Evolutionary conservation across 768 basidiomycete species (phyloP).

Genomic region (Leucogyrophana mollusca): DNA sequence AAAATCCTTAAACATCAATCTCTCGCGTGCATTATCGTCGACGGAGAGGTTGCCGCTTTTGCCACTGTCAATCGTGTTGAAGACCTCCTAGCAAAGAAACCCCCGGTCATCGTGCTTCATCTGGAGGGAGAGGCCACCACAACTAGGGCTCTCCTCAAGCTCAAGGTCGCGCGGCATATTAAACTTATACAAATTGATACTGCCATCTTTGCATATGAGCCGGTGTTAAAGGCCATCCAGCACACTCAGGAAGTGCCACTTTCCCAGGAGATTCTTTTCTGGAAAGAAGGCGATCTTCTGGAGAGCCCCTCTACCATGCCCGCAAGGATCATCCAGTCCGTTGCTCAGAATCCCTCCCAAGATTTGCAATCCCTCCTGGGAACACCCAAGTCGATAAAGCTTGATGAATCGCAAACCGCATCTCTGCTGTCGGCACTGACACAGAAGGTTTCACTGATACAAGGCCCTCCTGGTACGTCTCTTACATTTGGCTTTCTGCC

Average conservation of each 20-base stretch:
- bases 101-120: conserved; percentile 53
- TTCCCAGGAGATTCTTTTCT: conserved; percentile 50
- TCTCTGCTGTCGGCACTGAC: conserved; percentile 52
- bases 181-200: conserved; percentile 59
- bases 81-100: conserved; percentile 43
- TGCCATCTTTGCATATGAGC: conserved; percentile 61
- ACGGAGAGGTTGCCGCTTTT: conserved; percentile 49
- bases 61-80: conserved; percentile 55
- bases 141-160: conserved; percentile 35
- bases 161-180: conserved; percentile 36
- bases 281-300: conserved; percentile 35
- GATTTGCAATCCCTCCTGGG: conserved; percentile 42
- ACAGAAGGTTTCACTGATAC: conserved; percentile 59
- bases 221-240: conserved; percentile 58
- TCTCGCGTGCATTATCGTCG: conserved; percentile 49
- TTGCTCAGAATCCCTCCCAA: conserved; percentile 30
- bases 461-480: conserved; percentile 66
- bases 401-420: conserved; percentile 50
- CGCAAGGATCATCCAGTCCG: conserved; percentile 22
- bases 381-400: conserved; percentile 37
- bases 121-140: conserved; percentile 43
- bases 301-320: conserved; percentile 8
- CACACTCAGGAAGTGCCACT: conserved; percentile 44
- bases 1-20: conserved; percentile 54
- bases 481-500: not conserved